Evolutionary conservation across 495 filamentous ascomycete genomes (phyloP), one percentile per base, ranked within the genome.

Genomic region (Staphylotrichum tortipilum): DNA sequence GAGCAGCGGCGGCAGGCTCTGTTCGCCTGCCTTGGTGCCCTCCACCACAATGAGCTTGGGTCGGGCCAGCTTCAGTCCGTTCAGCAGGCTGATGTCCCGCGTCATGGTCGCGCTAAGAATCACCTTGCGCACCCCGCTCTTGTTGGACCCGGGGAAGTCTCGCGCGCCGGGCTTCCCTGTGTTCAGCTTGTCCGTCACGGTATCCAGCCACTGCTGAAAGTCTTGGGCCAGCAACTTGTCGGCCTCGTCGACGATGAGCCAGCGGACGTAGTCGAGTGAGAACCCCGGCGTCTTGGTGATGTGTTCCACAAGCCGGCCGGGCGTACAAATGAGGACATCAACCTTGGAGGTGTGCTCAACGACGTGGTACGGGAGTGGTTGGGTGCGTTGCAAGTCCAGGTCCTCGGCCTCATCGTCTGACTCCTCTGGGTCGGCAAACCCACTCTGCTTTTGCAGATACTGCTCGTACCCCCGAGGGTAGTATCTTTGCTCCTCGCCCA

Each of bases 21-120:
- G 66, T 12, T 71, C 64, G 17, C 55, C 62, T 0, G 63, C 54
- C 35, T 65, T 53, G 19, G 66, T 58, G 15, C 76, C 68, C 44
- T 86, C 83, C 10, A 96, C 75, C 8, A 89, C 74, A 4, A 97
- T 76, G 51, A 96, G 68, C 42, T 77, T 82, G 11, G 92, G 92
- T 51, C 83, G 76, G 2, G 73, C 71, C 18, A 98, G 75, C 47
- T 78, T 85, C 39, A 98, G 63, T 0, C 74, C 79, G 35, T 81
- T 83, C 38, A 98, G 63, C 51, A 89, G 86, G 15, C 84, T 83
- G 30, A 94, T 71, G 62, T 97, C 91, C 26, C 79, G 75, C 2
- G 89, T 95, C 86, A 98, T 94, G 0, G 94, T 96, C 7, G 92
- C 92, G 61, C 88, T 94, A 10, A 96, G 72, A 30, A 94, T 71